Base-by-base conservation (phyloP, 768 basidiomycete genomes). In the Kwoniella pini region DNA sequence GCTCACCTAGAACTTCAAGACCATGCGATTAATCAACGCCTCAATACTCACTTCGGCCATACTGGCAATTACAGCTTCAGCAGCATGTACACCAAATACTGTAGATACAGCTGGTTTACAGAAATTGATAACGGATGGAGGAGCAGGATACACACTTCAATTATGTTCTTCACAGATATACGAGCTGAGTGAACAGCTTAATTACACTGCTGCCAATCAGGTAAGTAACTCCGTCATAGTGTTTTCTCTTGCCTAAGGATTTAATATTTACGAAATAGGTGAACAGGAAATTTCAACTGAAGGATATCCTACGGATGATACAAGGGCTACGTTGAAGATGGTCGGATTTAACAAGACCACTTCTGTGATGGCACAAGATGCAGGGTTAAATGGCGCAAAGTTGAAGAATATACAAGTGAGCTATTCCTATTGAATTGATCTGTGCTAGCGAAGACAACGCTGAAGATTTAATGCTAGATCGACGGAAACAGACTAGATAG, bases 261-360 rank as follows among this genome's bases (percentile, higher is more conserved):
- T n/a, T n/a, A n/a, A n/a, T n/a, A n/a, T n/a, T n/a, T n/a, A n/a
- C n/a, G n/a, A n/a, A n/a, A n/a, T n/a, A n/a, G n/a, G n/a, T n/a
- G n/a, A 7, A 22, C 87, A 93, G 77, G 91, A 92, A 78, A 91
- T 93, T 46, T 88, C 85, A 65, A 93, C 91, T 0, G 68, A 81
- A 5, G 89, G 88, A 15, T 88, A 90, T 62, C 91, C 91, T 0
- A 84, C 82, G 0, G 88, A 82, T 21, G 80, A 83, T 54, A 80
- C 82, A 10, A 82, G 91, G 60, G 91, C 91, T 4, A 84, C 82
- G 2, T 82, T 93, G 15, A 81, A 86, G 33, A 87, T 92, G 10
- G 79, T 79, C 64, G 91, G 90, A 1, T 64, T 74, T 13, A 83
- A 87, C 68, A 60, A 63, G 12, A 53, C 65, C 2, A 86, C 85